phyloP scores from a whole-genome alignment of 345 rosid species.

The Stellera chamaejasme region DNA sequence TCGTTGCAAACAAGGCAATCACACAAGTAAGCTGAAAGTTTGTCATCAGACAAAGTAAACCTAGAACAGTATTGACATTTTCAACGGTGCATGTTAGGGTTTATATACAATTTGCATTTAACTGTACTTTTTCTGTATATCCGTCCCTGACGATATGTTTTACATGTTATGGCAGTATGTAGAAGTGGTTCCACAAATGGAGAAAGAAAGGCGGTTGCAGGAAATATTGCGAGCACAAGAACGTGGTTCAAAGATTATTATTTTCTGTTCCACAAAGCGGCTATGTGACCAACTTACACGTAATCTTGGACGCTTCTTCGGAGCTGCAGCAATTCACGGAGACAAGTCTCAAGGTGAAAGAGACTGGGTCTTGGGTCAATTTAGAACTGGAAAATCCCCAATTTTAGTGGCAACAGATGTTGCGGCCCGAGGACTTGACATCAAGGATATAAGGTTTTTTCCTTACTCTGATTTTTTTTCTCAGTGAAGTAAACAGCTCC shows the following conservation, averaged over 20 bases:
- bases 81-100: too few species aligned
- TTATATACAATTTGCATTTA: too few species aligned
- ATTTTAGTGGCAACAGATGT: constrained; percentile 96
- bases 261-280: constrained; percentile 88
- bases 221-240: constrained; percentile 89
- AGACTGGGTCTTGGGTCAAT: constrained; percentile 92
- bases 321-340: constrained; percentile 89
- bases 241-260: constrained; percentile 81
- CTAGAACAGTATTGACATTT: too few species aligned
- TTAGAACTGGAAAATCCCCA: constrained; percentile 70
- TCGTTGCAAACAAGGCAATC: constrained; percentile 92
- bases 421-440: constrained; percentile 97
- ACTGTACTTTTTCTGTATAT: too few species aligned
- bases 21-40: constrained; percentile 56
- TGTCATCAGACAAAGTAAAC: too few species aligned
- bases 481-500: neutral
- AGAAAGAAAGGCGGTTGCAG: constrained; percentile 85
- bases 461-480: neutral
- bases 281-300: constrained; percentile 92
- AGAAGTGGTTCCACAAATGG: constrained; percentile 89
- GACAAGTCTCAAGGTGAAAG: constrained; percentile 96
- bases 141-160: neutral
- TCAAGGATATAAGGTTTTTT: constrained; percentile 77
- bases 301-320: constrained; percentile 70
- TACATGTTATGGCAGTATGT: constrained; percentile 48